phyloP scores from a whole-genome alignment of 2,329 filamentous ascomycete genomes.

The Xylariaceae sp. region DNA sequence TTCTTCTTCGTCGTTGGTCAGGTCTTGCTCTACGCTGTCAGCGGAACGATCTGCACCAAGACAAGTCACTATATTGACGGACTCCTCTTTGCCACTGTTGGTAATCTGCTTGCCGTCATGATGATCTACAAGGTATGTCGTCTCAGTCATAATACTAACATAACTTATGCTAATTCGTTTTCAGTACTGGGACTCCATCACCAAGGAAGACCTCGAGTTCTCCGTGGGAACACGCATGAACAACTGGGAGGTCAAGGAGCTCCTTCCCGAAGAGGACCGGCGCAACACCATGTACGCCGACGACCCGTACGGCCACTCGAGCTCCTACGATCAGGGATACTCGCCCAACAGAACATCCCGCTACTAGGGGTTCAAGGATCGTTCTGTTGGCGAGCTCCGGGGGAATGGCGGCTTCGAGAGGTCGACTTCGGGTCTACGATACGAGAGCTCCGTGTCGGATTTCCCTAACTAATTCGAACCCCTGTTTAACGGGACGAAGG shows the following conservation, averaged over 20 bases:
- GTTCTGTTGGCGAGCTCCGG: constrained; percentile 5
- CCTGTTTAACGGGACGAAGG: no score
- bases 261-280: constrained; percentile 74
- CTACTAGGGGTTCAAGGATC: constrained; percentile 26
- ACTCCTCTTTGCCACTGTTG: constrained; percentile 87
- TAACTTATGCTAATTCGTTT: constrained; percentile 28
- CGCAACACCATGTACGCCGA: constrained; percentile 68
- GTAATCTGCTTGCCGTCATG: constrained; percentile 93
- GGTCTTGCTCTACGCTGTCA: constrained; percentile 87
- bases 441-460: no score
- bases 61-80: constrained; percentile 92
- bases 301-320: constrained; percentile 51
- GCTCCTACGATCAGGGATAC: constrained; percentile 44
- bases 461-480: no score
- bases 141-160: constrained; percentile 1
- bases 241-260: constrained; percentile 97
- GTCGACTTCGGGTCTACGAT: no score
- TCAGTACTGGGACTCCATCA: constrained; percentile 99
- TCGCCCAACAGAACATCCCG: constrained; percentile 35
- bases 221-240: constrained; percentile 92
- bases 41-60: constrained; percentile 73
- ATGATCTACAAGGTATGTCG: constrained; percentile 90
- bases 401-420: background rate
- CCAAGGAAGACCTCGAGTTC: constrained; percentile 95
- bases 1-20: constrained; percentile 91